Conservation (phyloP, 2,329 filamentous ascomycete species). For the Drechmeria coniospora region DNA sequence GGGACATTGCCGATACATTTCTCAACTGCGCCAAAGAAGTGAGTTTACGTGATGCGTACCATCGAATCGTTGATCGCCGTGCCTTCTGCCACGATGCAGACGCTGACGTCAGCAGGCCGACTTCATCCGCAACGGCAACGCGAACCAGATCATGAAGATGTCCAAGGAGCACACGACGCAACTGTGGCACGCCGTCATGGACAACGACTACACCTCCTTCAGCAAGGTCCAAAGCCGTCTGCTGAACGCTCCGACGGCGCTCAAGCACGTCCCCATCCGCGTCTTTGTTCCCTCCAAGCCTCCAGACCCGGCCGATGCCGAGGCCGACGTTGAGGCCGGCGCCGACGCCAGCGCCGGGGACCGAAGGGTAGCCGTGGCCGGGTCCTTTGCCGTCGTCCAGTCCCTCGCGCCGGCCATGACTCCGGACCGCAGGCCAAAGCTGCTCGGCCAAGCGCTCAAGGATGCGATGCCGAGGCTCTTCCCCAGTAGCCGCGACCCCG, state of each 20-base stretch:
- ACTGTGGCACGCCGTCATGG: conserved; percentile 66
- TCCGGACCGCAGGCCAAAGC: conserved; percentile 24
- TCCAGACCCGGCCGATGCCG: conserved; percentile 11
- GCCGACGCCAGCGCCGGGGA: conserved; percentile 1
- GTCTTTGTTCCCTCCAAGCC: conserved; percentile 66
- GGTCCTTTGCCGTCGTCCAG: conserved; percentile 59
- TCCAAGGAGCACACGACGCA: conserved; percentile 71
- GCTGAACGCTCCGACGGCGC: conserved; percentile 56
- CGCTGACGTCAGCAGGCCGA: conserved; percentile 43
- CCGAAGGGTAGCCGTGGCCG: conserved; percentile 19
- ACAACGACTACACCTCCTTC: conserved; percentile 61
- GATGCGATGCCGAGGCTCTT: conserved; percentile 66
- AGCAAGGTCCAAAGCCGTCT: conserved; percentile 61
- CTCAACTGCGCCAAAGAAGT: conserved; percentile 50
- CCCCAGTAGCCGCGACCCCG: conserved; percentile 67
- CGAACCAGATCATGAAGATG: conserved; percentile 78
- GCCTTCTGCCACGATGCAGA: neutral
- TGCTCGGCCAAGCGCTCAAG: conserved; percentile 64
- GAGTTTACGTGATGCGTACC: conserved; percentile 8
- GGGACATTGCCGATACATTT: conserved; percentile 48
- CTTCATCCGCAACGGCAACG: conserved; percentile 74
- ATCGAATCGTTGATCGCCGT: neutral
- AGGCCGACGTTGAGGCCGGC: neutral
- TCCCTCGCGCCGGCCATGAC: conserved; percentile 44
- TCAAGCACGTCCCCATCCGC: conserved; percentile 75